Evolutionary conservation across 768 basidiomycete species (phyloP).

Genomic region (Psilocybe cyanescens): DNA sequence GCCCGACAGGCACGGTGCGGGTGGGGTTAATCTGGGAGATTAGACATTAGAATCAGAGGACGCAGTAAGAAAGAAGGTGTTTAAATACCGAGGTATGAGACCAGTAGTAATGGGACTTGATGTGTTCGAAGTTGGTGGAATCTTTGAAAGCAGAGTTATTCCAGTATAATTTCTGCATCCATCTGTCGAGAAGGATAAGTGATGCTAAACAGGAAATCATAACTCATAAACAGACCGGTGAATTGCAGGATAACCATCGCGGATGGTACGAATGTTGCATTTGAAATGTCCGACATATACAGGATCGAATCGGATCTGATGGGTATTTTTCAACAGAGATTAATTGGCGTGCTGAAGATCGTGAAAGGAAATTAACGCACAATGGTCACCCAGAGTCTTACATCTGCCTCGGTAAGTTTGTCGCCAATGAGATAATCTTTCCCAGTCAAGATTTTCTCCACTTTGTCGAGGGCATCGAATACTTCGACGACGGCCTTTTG

Average conservation of each 20-base stretch:
- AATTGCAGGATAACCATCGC: slow-evolving; percentile 85
- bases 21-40: slow-evolving; percentile 71
- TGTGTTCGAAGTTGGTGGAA: slow-evolving; percentile 91
- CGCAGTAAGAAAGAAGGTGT: neutral
- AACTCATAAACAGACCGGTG: slow-evolving; percentile 48
- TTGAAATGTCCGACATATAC: slow-evolving; percentile 95
- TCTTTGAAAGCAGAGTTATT: slow-evolving; percentile 84
- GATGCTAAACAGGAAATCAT: neutral
- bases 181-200: slow-evolving; percentile 40
- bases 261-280: slow-evolving; percentile 86
- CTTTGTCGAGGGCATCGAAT: slow-evolving; percentile 78
- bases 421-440: slow-evolving; percentile 88
- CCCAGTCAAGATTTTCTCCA: slow-evolving; percentile 77
- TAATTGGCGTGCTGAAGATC: neutral
- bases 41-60: neutral
- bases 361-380: slow-evolving; percentile 44
- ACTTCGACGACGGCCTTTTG: slow-evolving; percentile 73
- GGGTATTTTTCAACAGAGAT: neutral
- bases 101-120: slow-evolving; percentile 79
- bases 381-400: slow-evolving; percentile 90
- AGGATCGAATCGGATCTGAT: slow-evolving; percentile 84
- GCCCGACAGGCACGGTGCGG: slow-evolving; percentile 77
- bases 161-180: slow-evolving; percentile 95
- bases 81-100: slow-evolving; percentile 48
- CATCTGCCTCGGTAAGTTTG: slow-evolving; percentile 80